Base-by-base conservation (phyloP, 306 rosid genomes). In the Quercus robur region DNA sequence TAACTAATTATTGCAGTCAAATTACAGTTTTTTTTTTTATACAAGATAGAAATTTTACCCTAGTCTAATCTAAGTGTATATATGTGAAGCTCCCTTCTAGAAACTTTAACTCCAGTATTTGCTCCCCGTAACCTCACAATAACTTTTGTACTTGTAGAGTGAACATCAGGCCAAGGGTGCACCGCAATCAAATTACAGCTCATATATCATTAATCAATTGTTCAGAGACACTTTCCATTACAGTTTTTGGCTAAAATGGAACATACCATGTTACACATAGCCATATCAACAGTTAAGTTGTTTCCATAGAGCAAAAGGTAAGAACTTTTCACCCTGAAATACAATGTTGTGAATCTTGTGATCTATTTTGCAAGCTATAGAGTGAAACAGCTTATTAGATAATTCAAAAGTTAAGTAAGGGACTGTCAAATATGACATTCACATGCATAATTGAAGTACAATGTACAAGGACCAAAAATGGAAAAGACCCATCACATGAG, bases 401-500 rank as follows among this genome's bases (percentile, higher is more conserved):
- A 5, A 57, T 57, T 57, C 63, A 57, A 66, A 33, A 41, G 46
- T 41, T 41, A 8, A 7, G 46, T 41, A 41, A 41, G 46, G 12
- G 11, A 41, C 3, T 41, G 46, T 41, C 46, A 41, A 41, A 41
- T 0, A 41, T 41, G 11, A 8, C 12, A 41, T 41, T 41, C 46
- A 8, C 46, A 41, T 41, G 46, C 46, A 7, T 41, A 41, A 41
- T 41, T 41, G 46, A 41, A 0, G 46, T 41, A 8, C 11, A 8
- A 41, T 2, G 1, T 41, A 41, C 46, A 41, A 41, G 46, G 0
- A 8, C 46, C 12, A 58, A 21, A 58, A 56, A 11, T 28, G 49
- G 74, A 26, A 76, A 51, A 11, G 20, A 87, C 95, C 91, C 83
- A 71, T 85, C 49, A 41, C 11, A 41, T 41, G 1, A 8, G 12